These are phyloP conservation scores for Neophaeococcomyces mojaviensis DNA, from an alignment of 2,329 filamentous ascomycete genomes.

Conservation along the genomic window DNA sequence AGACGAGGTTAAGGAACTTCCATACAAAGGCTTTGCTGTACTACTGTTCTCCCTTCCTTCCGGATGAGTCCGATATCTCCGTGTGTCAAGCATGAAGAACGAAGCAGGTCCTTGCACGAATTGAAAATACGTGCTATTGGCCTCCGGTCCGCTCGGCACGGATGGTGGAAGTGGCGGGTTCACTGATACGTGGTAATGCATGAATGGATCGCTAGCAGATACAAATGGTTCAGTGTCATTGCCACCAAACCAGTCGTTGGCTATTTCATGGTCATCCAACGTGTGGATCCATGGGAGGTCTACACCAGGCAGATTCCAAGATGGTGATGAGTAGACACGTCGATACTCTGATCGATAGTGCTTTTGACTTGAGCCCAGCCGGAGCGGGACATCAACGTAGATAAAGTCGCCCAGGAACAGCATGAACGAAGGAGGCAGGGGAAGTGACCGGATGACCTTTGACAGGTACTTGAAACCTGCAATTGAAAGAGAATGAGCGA, in stretches of 20 bases:
- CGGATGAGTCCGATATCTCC: slow-evolving; percentile 64
- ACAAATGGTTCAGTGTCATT: slow-evolving; percentile 75
- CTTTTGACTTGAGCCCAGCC: slow-evolving; percentile 62
- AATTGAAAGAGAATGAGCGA: slow-evolving; percentile 69
- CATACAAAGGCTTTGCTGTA: slow-evolving; percentile 11
- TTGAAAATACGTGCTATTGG: slow-evolving; percentile 71
- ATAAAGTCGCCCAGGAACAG: slow-evolving; percentile 48
- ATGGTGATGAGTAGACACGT: slow-evolving; percentile 89
- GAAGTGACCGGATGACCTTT: slow-evolving; percentile 60
- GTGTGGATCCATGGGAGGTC: slow-evolving; percentile 95
- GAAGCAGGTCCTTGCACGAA: slow-evolving; percentile 85
- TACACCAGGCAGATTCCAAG: slow-evolving; percentile 63
- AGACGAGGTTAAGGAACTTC: slow-evolving; percentile 3
- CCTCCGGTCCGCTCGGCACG: slow-evolving; percentile 37
- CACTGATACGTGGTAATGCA: slow-evolving; percentile 72
- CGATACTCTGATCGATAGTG: slow-evolving; percentile 88
- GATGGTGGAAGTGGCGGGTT: slow-evolving; percentile 66
- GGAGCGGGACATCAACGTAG: slow-evolving; percentile 67
- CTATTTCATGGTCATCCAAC: slow-evolving; percentile 92
- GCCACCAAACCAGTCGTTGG: slow-evolving; percentile 75
- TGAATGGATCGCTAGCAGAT: slow-evolving; percentile 74
- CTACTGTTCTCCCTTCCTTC: slow-evolving; percentile 12
- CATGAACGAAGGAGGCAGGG: slow-evolving; percentile 60
- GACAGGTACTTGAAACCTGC: slow-evolving; percentile 68
- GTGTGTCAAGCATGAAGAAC: slow-evolving; percentile 92